phyloP scores from a whole-genome alignment of 202 grass and related monocot genomes.

The Thinopyrum obtusiflorum region DNA sequence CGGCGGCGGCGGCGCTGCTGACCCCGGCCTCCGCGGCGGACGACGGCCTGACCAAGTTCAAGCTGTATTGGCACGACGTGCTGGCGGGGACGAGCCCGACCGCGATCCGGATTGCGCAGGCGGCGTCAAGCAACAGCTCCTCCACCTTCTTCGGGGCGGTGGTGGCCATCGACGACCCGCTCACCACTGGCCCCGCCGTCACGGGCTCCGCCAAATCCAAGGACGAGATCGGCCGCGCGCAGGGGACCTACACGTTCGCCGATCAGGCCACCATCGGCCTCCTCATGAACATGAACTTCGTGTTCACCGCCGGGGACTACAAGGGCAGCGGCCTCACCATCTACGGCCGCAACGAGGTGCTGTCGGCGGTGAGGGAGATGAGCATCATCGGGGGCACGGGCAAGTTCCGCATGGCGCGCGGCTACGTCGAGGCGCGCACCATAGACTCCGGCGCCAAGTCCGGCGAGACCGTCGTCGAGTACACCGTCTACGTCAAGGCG shows the following conservation, averaged over 20 bases:
- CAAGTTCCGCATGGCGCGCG: slow-evolving; percentile 47
- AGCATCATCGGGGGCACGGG: slow-evolving; percentile 49
- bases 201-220: slow-evolving; percentile 3
- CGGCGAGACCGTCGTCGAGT: slow-evolving; percentile 49
- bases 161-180: slow-evolving; percentile 68
- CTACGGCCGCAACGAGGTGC: slow-evolving; percentile 47
- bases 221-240: slow-evolving; percentile 47
- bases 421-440: slow-evolving; percentile 53
- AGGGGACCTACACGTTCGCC: slow-evolving; percentile 59
- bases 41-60: slow-evolving; percentile 29
- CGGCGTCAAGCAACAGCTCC: slow-evolving; percentile 38
- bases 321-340: slow-evolving; percentile 57
- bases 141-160: slow-evolving; percentile 54
- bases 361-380: slow-evolving; percentile 49
- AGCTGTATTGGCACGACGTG: slow-evolving; percentile 51
- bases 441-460: neutral
- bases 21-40: neutral
- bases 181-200: slow-evolving; percentile 28
- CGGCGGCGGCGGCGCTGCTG: neutral
- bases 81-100: slow-evolving; percentile 27
- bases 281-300: slow-evolving; percentile 71
- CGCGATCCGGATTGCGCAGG: slow-evolving; percentile 45
- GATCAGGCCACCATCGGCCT: slow-evolving; percentile 40
- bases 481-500: slow-evolving; percentile 50
- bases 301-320: slow-evolving; percentile 50